Percentiles rank a stretch among this genome's conserved stretches.
Evolutionary conservation across 2,329 filamentous ascomycete species (phyloP).

Genomic region (Domatiomyces catenatus): DNA sequence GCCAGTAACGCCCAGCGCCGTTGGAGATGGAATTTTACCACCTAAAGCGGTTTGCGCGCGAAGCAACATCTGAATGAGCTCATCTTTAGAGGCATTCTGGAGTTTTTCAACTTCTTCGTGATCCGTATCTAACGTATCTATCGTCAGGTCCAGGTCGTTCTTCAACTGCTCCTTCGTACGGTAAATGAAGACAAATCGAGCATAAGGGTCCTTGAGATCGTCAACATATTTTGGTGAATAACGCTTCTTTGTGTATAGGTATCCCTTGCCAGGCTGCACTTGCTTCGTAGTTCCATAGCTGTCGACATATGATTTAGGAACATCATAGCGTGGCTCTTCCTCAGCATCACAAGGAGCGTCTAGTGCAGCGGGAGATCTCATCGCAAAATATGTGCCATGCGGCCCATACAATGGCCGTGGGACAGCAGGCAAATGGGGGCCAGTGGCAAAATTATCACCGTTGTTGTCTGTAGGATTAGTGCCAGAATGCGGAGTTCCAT

Average conservation of each 20-base stretch:
- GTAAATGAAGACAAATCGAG: slow-evolving; percentile 23
- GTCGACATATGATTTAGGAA: slow-evolving; percentile 11
- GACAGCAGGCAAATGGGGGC: not conserved
- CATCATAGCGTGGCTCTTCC: slow-evolving; percentile 16
- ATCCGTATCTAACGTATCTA: slow-evolving; percentile 7
- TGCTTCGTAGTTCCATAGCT: slow-evolving; percentile 16
- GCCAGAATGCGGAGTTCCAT: not conserved
- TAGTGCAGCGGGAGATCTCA: slow-evolving; percentile 3
- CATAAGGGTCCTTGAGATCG: slow-evolving; percentile 20
- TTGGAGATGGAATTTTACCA: slow-evolving; percentile 9
- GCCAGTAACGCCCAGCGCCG: not conserved
- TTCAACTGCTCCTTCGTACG: slow-evolving; percentile 16
- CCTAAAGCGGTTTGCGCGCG: slow-evolving; percentile 11
- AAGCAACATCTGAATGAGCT: slow-evolving; percentile 13
- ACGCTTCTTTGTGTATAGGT: slow-evolving; percentile 20
- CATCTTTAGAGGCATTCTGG: slow-evolving; percentile 11
- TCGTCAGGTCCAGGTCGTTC: slow-evolving; percentile 11
- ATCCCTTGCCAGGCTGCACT: slow-evolving; percentile 19
- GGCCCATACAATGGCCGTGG: slow-evolving; percentile 12
- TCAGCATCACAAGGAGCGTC: slow-evolving; percentile 8
- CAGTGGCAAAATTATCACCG: not conserved
- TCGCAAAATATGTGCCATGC: slow-evolving; percentile 13
- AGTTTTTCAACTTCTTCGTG: slow-evolving; percentile 11
- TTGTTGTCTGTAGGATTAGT: not conserved
- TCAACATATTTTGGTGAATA: slow-evolving; percentile 20